Evolutionary conservation across 805 yeast species (phyloP).

Genomic region (Yarrowia deformans): DNA sequence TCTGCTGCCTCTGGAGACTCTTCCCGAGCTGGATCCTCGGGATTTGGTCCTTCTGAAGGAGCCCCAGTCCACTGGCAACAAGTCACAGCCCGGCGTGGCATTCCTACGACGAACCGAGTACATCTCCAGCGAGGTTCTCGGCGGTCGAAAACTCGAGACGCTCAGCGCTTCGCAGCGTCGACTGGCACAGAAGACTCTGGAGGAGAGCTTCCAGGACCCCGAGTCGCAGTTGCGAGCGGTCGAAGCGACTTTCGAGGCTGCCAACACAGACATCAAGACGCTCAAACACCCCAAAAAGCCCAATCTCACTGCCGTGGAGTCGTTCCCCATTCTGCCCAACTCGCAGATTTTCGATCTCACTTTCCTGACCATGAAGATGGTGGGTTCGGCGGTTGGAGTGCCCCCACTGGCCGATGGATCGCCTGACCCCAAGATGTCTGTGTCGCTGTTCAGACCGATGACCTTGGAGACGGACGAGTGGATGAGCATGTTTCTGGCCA

Average conservation of each 20-base stretch:
- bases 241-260: constrained; percentile 77
- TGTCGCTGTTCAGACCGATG: constrained; percentile 73
- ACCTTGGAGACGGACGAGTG: constrained; percentile 76
- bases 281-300: constrained; percentile 82
- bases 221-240: constrained; percentile 70
- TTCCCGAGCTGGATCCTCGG: constrained; percentile 69
- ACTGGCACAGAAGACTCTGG: constrained; percentile 43
- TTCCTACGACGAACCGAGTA: constrained; percentile 95
- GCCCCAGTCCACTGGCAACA: constrained; percentile 57
- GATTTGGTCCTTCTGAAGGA: constrained; percentile 81
- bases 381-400: constrained; percentile 57
- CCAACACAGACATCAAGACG: constrained; percentile 55
- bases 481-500: constrained; percentile 70
- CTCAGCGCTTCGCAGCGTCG: constrained; percentile 45
- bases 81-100: constrained; percentile 57
- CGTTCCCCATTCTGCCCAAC: constrained; percentile 89
- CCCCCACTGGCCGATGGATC: constrained; percentile 43
- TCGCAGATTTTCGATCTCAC: constrained; percentile 86
- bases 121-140: constrained; percentile 56
- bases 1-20: constrained; percentile 50
- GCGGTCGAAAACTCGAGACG: constrained; percentile 43
- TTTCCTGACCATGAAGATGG: constrained; percentile 52
- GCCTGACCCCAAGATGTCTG: constrained; percentile 46
- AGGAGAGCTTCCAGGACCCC: constrained; percentile 58
- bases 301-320: constrained; percentile 71